Evolutionary conservation across 1,284 basidiomycete species (phyloP), one percentile per base, ranked within the genome.

Genomic region (Apiotrichum sp.): DNA sequence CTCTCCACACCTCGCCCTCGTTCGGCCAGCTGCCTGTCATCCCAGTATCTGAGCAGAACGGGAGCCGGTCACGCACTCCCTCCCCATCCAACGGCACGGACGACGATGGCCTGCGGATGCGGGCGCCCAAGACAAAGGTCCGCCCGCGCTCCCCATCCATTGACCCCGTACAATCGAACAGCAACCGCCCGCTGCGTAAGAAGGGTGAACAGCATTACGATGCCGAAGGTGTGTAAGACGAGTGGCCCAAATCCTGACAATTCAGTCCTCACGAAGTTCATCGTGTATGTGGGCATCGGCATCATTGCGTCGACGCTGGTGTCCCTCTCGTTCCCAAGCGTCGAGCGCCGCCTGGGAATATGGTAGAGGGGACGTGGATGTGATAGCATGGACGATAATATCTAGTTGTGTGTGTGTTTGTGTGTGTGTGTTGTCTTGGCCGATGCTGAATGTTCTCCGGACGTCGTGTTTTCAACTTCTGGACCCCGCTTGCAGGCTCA

Each of bases 281-380:
- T 91, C 47, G 92, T 95, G 3, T 97, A 96, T 69, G 81, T 82
- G 50, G 91, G 90, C 0, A 93, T 96, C 58, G 89, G 83, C 0
- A 70, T 88, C 32, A 71, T 93, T 14, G 83, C 85, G 0, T 75
- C 78, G 4, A 83, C 85, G 56, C 71, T 78, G 1, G 76, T 86
- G 35, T 89, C 89, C 0, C 71, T 85, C 14, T 72, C 84, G 65
- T 92, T 91, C 66, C 83, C 86, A 64, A 52, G 82, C 6, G 63
- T 88, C 4, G 88, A 75, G 58, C 16, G 5, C 32, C 11, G 8
- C 10, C 36, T 55, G 6, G 54, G 42, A 14, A 16, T 54, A 8
- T 10, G 16, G 8, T 48, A 48, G 22, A 22, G 38, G 4, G 7
- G 22, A 22, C 22, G 22, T 22, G 22, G 36, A 38, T 38, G 36